Conservation (phyloP, 805 yeast species). For the Saccharomycopsis oosterbeekiorum region DNA sequence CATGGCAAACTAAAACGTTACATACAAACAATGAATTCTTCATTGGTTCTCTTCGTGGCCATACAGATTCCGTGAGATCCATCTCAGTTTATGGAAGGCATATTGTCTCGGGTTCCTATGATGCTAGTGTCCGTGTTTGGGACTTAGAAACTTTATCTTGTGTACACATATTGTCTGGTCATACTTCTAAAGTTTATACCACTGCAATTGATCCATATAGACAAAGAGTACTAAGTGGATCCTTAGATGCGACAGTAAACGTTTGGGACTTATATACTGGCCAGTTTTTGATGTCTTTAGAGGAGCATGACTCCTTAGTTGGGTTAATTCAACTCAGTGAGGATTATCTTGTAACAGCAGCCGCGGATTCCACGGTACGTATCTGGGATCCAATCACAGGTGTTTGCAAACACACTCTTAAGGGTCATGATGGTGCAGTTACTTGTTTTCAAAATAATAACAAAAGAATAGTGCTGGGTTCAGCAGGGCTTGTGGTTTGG, state of each 20-base stretch:
- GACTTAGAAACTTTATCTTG: constrained; percentile 68
- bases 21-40: constrained; percentile 45
- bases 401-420: constrained; percentile 51
- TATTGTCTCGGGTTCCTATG: constrained; percentile 85
- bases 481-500: constrained; percentile 84
- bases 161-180: constrained; percentile 68
- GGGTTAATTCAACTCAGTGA: constrained; percentile 76
- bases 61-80: constrained; percentile 73
- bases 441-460: constrained; percentile 91
- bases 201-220: constrained; percentile 71
- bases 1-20: constrained; percentile 5
- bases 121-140: constrained; percentile 87
- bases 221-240: constrained; percentile 79
- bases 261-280: constrained; percentile 87
- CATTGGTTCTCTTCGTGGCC: constrained; percentile 62
- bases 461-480: constrained; percentile 76
- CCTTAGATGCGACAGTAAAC: constrained; percentile 79
- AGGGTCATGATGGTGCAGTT: constrained; percentile 76
- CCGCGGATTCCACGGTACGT: constrained; percentile 86
- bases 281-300: constrained; percentile 53
- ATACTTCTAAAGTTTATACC: constrained; percentile 80
- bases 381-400: constrained; percentile 88
- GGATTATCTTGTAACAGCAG: constrained; percentile 79
- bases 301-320: constrained; percentile 84
- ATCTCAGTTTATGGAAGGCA: constrained; percentile 79